Evolutionary conservation across 371 early-diverging fungal genomes (phyloP).

Genomic region (Mucor mucedo): DNA sequence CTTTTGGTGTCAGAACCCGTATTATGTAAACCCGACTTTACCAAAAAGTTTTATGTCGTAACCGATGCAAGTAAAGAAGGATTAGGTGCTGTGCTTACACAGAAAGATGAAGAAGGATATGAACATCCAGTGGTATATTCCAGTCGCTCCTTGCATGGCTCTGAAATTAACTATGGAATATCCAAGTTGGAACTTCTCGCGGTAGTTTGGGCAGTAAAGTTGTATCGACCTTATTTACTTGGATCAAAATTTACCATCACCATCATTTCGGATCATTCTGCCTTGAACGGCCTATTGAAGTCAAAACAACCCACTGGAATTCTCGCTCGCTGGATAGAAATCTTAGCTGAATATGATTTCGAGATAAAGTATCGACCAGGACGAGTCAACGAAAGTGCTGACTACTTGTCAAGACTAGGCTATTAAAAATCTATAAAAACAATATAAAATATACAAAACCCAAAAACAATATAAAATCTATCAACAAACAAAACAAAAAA

Average conservation of each 20-base stretch:
- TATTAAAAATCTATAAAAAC: too few relatives aligned
- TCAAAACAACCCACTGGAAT: too few relatives aligned
- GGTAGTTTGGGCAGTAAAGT: constrained; percentile 3
- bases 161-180: neutral
- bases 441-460: too few relatives aligned
- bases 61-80: neutral
- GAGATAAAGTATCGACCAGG: too few relatives aligned
- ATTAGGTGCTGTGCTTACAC: neutral
- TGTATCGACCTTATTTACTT: constrained; percentile 1
- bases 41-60: neutral
- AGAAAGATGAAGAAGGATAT: neutral
- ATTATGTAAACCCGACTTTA: neutral
- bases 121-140: neutral
- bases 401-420: too few relatives aligned
- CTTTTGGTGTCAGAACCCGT: neutral
- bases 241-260: neutral
- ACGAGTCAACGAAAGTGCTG: too few relatives aligned
- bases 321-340: too few relatives aligned
- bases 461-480: too few relatives aligned
- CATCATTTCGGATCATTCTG: neutral
- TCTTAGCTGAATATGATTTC: too few relatives aligned
- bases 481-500: too few relatives aligned
- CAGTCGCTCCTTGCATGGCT: neutral
- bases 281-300: too few relatives aligned
- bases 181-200: neutral